Evolutionary conservation across 2,329 filamentous ascomycete genomes (phyloP), one percentile per base, ranked within the genome.

Genomic region (Emydomyces testavorans): DNA sequence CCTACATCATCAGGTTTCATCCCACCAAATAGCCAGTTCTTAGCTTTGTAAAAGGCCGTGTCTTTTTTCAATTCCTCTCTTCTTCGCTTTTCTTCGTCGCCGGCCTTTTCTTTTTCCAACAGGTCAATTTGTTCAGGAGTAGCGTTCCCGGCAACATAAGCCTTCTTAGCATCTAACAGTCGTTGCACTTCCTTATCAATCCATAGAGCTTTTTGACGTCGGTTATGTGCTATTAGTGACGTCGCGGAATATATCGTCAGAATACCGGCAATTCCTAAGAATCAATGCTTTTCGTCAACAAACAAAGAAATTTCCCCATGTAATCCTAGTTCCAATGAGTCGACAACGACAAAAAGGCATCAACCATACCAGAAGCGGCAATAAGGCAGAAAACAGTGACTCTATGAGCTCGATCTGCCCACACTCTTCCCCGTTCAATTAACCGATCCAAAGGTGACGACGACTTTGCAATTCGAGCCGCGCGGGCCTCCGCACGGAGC

Each of bases 191-290:
- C 66, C 40, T 60, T 62, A 57, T 79, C 73, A 53, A 79, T 72
- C 70, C 74, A 84, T 53, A 82, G 76, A 31, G 71, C 71, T 49
- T 75, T 71, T 67, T 82, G 79, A 50, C 75, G 71, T 48, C 80
- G 75, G 62, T 83, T 84, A 66, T 83, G 79, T 51, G 81, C 64
- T 50, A 83, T 71, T 70, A 84, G 76, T 58, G 82, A 80, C 51
- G 76, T 72, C 54, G 81, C 72, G 7, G 80, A 79, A 61, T 82
- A 81, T 32, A 77, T 71, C 31, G 78, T 79, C 37, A 82, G 73
- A 35, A 75, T 73, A 56, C 72, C 76, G 44, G 74, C 72, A 52
- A 82, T 67, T 50, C 79, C 79, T 76, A 60, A 37, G 26, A 29
- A 24, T 13, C 16, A 29, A 13, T 28, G 4, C 2, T 21, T 5